Conservation (phyloP, 208 protist species). For the Trypanosoma congolense region DNA sequence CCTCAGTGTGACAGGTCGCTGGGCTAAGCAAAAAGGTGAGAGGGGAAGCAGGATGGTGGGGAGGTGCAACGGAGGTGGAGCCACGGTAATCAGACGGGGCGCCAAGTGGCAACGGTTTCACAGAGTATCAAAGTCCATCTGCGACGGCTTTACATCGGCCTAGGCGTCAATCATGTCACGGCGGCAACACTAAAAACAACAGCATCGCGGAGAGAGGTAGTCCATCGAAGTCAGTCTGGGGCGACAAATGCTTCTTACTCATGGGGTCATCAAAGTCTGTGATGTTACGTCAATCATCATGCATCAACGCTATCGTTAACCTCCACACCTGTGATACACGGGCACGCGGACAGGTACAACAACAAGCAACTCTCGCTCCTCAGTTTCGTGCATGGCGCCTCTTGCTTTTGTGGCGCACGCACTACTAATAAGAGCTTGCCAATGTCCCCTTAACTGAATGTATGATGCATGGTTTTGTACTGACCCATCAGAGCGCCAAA, state of each 20-base stretch:
- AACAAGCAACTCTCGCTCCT: slow-evolving; percentile 13
- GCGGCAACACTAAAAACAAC: slow-evolving; percentile 3
- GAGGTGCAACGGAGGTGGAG: neutral
- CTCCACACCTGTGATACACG: neutral
- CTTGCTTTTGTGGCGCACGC: slow-evolving; percentile 7
- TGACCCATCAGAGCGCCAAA: slow-evolving; percentile 29
- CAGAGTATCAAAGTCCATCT: slow-evolving; percentile 28
- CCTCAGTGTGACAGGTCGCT: slow-evolving; percentile 25
- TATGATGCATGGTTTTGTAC: slow-evolving; percentile 36
- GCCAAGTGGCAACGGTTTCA: slow-evolving; percentile 25
- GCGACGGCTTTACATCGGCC: slow-evolving; percentile 45
- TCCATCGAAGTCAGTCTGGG: slow-evolving; percentile 24
- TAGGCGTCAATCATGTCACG: slow-evolving; percentile 26
- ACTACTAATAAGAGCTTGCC: slow-evolving; percentile 18
- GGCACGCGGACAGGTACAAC: too few relatives aligned
- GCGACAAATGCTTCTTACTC: slow-evolving; percentile 25
- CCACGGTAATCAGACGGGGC: slow-evolving; percentile 27
- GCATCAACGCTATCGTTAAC: neutral
- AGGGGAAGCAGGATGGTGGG: neutral
- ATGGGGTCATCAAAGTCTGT: slow-evolving; percentile 28
- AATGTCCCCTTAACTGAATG: slow-evolving; percentile 4
- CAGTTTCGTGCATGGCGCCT: slow-evolving; percentile 21
- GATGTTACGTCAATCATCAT: slow-evolving; percentile 34
- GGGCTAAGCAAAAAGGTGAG: neutral
- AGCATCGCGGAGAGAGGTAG: too few relatives aligned